These are phyloP conservation scores for Juglanconis oblonga DNA, from an alignment of 2,329 filamentous ascomycete species.

Conservation along the genomic window DNA sequence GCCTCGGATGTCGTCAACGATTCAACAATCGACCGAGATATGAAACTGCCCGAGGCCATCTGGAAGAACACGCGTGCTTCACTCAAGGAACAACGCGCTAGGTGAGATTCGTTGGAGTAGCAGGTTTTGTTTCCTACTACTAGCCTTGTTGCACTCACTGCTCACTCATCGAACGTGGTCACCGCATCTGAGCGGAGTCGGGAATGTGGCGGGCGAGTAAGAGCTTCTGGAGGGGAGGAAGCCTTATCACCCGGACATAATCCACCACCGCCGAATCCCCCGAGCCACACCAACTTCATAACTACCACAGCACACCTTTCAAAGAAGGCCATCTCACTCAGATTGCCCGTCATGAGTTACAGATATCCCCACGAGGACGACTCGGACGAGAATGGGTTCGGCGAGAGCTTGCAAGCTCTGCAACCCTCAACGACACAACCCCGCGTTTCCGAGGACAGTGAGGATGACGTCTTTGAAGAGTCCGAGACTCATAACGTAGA, in stretches of 20 bases:
- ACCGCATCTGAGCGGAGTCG: neutral
- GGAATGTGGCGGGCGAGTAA: no score
- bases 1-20: conserved; percentile 16
- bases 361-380: conserved; percentile 16
- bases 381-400: conserved; percentile 17
- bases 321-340: neutral
- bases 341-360: conserved; percentile 13
- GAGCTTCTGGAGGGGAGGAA: no score
- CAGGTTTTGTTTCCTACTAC: neutral
- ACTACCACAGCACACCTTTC: neutral
- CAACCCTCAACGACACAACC: conserved; percentile 4
- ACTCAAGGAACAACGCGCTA: no score
- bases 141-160: neutral
- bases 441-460: neutral
- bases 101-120: no score
- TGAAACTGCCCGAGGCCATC: neutral
- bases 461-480: conserved; percentile 15
- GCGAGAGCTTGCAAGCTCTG: conserved; percentile 10
- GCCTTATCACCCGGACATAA: neutral
- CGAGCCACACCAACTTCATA: neutral
- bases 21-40: neutral
- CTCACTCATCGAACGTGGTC: neutral
- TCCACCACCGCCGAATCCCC: neutral
- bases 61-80: neutral
- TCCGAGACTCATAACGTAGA: neutral